Percentiles rank a stretch among this genome's conserved stretches.
Conservation (phyloP, 1,284 basidiomycete genomes). For the Porogramme epimiltina region DNA sequence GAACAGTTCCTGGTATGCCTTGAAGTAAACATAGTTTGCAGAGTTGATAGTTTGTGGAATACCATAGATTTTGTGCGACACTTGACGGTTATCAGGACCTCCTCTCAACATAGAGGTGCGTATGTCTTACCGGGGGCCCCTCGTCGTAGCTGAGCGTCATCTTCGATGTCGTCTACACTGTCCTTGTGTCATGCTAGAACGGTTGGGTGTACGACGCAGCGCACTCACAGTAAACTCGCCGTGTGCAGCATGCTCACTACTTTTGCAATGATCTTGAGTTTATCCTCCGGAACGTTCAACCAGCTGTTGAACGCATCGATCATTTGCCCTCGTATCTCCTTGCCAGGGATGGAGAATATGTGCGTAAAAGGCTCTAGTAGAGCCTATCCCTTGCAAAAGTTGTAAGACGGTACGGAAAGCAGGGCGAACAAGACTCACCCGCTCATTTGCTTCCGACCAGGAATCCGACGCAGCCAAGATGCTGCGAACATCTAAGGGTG, state of each 20-base stretch:
- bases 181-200: constrained; percentile 8
- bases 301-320: constrained; percentile 95
- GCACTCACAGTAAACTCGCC: constrained; percentile 84
- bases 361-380: constrained; percentile 92
- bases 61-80: constrained; percentile 95
- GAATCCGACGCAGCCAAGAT: constrained; percentile 18
- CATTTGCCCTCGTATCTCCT: constrained; percentile 89
- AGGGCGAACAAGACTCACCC: constrained; percentile 9
- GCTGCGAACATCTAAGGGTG: constrained; percentile 14
- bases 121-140: constrained; percentile 71
- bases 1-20: constrained; percentile 81
- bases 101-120: constrained; percentile 9
- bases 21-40: constrained; percentile 96
- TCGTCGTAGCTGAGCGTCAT: constrained; percentile 88
- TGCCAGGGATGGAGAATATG: constrained; percentile 85
- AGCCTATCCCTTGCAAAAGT: constrained; percentile 38
- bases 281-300: constrained; percentile 79
- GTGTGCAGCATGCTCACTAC: constrained; percentile 95
- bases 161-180: constrained; percentile 97
- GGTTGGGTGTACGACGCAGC: background rate
- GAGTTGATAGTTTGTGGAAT: constrained; percentile 97
- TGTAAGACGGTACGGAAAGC: background rate
- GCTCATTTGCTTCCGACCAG: constrained; percentile 27
- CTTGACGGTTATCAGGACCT: constrained; percentile 36
- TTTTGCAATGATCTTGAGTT: constrained; percentile 73